phyloP scores from a whole-genome alignment of 352 stramenopile genomes.

The Bremia lactucae region DNA sequence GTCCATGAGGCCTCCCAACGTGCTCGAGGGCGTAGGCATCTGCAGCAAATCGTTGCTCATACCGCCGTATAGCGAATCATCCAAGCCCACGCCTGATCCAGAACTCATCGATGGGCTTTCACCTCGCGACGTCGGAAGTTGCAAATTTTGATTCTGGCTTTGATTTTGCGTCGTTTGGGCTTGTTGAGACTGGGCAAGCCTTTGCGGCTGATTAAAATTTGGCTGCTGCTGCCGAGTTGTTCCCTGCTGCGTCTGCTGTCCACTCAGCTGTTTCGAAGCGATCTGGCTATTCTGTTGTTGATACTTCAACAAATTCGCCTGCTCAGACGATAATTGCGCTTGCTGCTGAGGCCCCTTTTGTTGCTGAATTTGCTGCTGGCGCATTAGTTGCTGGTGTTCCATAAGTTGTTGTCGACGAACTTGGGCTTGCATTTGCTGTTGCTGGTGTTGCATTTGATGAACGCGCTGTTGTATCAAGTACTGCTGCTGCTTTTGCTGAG shows the following conservation, averaged over 20 bases:
- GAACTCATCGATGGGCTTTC: conserved; percentile 42
- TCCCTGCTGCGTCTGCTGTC: conserved; percentile 29
- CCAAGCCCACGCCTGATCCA: conserved; percentile 35
- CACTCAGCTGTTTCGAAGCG: conserved; percentile 26
- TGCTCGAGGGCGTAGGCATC: conserved; percentile 36
- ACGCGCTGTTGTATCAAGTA: conserved; percentile 41
- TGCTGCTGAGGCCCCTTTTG: conserved; percentile 17
- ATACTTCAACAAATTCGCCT: conserved; percentile 20
- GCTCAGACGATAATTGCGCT: conserved; percentile 10
- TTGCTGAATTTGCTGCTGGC: conserved; percentile 29
- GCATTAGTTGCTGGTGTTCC: conserved; percentile 37
- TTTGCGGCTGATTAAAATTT: conserved; percentile 21
- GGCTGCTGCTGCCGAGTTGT: conserved; percentile 19
- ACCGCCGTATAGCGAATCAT: conserved; percentile 48
- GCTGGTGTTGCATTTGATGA: conserved; percentile 44
- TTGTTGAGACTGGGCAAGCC: conserved; percentile 18
- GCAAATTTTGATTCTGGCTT: conserved; percentile 9
- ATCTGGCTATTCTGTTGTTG: conserved; percentile 26
- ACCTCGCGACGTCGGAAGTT: conserved; percentile 15
- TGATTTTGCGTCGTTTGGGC: conserved; percentile 11
- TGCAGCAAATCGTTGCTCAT: conserved; percentile 48
- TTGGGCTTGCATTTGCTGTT: conserved; percentile 39
- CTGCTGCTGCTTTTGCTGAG: conserved; percentile 41
- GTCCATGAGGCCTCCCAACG: conserved; percentile 43
- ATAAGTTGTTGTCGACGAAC: conserved; percentile 34